phyloP scores from a whole-genome alignment of 768 basidiomycete genomes.

The Lentinula detonsa region DNA sequence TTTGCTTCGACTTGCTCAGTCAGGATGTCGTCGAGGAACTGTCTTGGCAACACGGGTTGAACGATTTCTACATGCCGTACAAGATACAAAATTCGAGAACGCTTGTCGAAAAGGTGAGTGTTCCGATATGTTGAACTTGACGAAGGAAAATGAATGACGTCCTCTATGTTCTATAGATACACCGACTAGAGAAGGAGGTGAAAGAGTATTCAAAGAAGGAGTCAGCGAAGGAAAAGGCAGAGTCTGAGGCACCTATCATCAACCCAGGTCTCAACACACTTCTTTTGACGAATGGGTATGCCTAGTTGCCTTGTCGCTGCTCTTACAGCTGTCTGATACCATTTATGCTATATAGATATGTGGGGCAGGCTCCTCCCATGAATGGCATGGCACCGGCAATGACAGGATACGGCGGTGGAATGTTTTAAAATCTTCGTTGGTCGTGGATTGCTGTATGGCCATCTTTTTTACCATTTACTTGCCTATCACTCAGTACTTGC shows the following conservation, averaged over 20 bases:
- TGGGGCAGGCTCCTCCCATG: constrained; percentile 61
- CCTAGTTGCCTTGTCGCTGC: constrained; percentile 22
- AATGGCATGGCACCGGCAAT: constrained; percentile 69
- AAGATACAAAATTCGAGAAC: constrained; percentile 83
- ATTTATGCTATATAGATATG: constrained; percentile 35
- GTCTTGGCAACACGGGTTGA: constrained; percentile 93
- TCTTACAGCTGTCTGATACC: constrained; percentile 7
- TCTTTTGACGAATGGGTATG: constrained; percentile 71
- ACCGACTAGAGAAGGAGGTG: constrained; percentile 82
- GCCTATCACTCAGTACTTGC: not conserved
- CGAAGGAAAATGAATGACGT: not conserved
- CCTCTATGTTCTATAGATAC: constrained; percentile 40
- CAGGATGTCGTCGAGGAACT: constrained; percentile 91
- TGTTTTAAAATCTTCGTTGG: constrained; percentile 20
- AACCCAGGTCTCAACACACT: constrained; percentile 68
- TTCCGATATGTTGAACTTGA: not conserved
- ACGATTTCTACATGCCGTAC: constrained; percentile 98
- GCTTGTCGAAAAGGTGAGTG: constrained; percentile 62
- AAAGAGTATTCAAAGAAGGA: constrained; percentile 85
- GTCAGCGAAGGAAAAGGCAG: constrained; percentile 81
- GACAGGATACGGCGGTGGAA: constrained; percentile 51
- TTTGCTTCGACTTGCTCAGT: constrained; percentile 94
- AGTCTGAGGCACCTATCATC: constrained; percentile 83
- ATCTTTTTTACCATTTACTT: not conserved
- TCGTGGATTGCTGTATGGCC: not conserved